Evolutionary conservation across 805 yeast species (phyloP), one percentile per base, ranked within the genome.

Genomic region (Barnettozyma sucrosica): DNA sequence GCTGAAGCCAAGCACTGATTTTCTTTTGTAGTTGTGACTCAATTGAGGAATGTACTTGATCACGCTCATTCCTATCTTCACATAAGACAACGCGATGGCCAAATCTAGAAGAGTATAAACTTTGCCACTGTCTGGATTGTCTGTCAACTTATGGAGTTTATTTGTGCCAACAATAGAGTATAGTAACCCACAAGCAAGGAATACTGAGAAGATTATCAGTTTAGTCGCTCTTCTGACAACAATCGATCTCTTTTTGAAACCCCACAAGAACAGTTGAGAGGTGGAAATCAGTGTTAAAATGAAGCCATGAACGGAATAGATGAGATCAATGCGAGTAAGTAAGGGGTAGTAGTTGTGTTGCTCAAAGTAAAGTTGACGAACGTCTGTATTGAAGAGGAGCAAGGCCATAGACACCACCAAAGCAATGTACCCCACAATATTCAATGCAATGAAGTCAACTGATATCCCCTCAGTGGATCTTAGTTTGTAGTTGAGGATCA

Each of bases 1-100:
- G 47, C 96, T 84, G 56, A 93, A 82, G 2, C 98, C 98, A 48
- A 79, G 76, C 47, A 89, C 89, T 5, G 96, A 85, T 58, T 82
- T 80, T 54, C 96, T 77, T 41, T 70, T 70, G 63, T 81, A 78
- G 66, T 92, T 92, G 61, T 86, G 95, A 48, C 77, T 68, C 46
- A 92, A 85, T 66, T 92, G 99, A 0, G 99, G 99, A 25, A 85
- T 65, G 55, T 78, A 75, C 54, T 78, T 78, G 40, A 75, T 63
- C 41, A 76, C 57, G 28, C 81, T 75, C 68, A 76, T 70, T 14
- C 62, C 43, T 14, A 78, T 69, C 59, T 78, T 78, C 48, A 75
- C 59, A 50, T 69, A 70, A 1, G 75, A 66, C 4, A 72, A 53
- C 23, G 57, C 45, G 6, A 71, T 45, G 0, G 72, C 68, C 14